phyloP scores from a whole-genome alignment of 148 eudicot genomes.

The Pharnaceum exiguum region DNA sequence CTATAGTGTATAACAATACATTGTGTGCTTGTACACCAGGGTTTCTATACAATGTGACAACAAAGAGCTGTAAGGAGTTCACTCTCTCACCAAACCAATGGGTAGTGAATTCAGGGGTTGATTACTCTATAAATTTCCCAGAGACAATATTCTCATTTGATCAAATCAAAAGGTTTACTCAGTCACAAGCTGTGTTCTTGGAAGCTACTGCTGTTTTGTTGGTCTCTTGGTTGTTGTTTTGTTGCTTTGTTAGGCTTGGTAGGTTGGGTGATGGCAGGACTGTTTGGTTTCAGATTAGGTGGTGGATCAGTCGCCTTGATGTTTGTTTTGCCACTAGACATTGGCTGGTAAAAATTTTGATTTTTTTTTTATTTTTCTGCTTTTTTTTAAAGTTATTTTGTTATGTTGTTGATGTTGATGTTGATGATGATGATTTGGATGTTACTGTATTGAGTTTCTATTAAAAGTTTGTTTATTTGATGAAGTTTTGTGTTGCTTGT shows the following conservation, averaged over 20 bases:
- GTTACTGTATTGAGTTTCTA: too few species aligned
- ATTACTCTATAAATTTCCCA: constrained; percentile 50
- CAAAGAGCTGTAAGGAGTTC: constrained; percentile 41
- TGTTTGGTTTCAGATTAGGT: constrained; percentile 68
- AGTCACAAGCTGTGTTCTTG: constrained; percentile 82
- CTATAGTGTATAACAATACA: constrained; percentile 53
- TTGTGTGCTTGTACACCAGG: constrained; percentile 81
- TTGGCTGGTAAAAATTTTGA: constrained; percentile 63
- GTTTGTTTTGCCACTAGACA: constrained; percentile 79
- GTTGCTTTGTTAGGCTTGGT: constrained; percentile 46
- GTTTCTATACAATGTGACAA: constrained; percentile 40
- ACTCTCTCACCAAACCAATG: constrained; percentile 23
- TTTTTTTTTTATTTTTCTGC: neutral
- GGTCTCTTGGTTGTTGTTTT: constrained; percentile 60
- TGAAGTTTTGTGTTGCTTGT: too few species aligned
- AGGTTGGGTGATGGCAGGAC: constrained; percentile 58
- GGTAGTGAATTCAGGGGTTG: constrained; percentile 54
- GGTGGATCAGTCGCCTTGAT: constrained; percentile 95
- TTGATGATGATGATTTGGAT: too few species aligned
- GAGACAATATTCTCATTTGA: constrained; percentile 64
- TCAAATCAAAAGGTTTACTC: constrained; percentile 64
- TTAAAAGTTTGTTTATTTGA: too few species aligned
- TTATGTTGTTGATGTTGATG: neutral
- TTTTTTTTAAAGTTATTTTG: neutral
- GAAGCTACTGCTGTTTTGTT: constrained; percentile 58